phyloP scores from a whole-genome alignment of 192 early-diverging fungal genomes.

The Bifiguratus adelaidae region DNA sequence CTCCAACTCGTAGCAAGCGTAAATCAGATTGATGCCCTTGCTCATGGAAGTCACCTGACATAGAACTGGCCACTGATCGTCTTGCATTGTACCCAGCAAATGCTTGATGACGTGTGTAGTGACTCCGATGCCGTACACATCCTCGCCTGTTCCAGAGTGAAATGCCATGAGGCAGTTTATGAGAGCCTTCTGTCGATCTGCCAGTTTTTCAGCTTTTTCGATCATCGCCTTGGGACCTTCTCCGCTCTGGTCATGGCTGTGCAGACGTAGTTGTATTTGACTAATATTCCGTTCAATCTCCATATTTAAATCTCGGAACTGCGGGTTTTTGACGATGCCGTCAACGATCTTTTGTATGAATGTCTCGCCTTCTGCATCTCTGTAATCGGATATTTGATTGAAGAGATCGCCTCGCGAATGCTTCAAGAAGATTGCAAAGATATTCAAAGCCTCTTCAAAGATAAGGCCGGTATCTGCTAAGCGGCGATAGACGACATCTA shows the following conservation, averaged over 20 bases:
- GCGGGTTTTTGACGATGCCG: too few relatives aligned
- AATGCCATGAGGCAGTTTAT: slow-evolving; percentile 8
- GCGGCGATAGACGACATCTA: neutral
- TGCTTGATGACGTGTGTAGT: slow-evolving; percentile 10
- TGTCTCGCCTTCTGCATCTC: too few relatives aligned
- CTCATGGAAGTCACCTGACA: slow-evolving; percentile 5
- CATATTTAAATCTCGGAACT: too few relatives aligned
- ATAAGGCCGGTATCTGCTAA: neutral
- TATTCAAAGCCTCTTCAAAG: neutral
- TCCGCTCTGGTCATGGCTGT: slow-evolving; percentile 8
- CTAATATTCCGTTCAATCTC: too few relatives aligned
- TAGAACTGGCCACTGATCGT: slow-evolving; percentile 1
- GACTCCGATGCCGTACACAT: too few relatives aligned
- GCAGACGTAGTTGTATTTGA: slow-evolving; percentile 4
- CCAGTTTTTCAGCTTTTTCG: slow-evolving; percentile 8
- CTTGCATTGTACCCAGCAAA: slow-evolving; percentile 16
- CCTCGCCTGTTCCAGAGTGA: neutral
- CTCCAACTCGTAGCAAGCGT: neutral
- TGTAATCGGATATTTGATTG: too few relatives aligned
- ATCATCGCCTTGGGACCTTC: slow-evolving; percentile 9
- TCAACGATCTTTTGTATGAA: too few relatives aligned
- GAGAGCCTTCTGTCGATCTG: slow-evolving; percentile 13
- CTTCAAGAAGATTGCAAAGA: neutral
- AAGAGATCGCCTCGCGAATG: neutral
- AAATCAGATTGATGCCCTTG: slow-evolving; percentile 9